phyloP scores from a whole-genome alignment of 1,139 yeast species.

The Pneumocystis oryctolagi region DNA sequence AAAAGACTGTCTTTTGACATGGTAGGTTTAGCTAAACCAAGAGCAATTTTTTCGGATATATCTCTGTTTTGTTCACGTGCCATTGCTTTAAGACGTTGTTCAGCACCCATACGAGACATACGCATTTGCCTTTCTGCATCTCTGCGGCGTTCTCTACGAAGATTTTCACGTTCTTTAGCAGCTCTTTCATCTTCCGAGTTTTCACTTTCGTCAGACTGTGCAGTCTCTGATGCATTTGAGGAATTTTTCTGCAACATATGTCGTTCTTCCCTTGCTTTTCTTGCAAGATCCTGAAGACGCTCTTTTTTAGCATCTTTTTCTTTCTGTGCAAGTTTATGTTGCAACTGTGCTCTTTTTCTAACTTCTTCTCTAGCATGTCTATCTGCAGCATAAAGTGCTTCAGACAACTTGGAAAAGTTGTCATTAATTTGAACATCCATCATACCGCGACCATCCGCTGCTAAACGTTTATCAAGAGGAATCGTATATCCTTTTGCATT shows the following conservation, averaged over 20 bases:
- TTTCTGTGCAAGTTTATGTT: constrained; percentile 39
- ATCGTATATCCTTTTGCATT: constrained; percentile 84
- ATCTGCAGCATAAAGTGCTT: constrained; percentile 66
- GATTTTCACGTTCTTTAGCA: constrained; percentile 28
- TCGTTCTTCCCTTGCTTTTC: constrained; percentile 35
- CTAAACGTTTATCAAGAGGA: constrained; percentile 60
- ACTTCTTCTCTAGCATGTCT: constrained; percentile 58
- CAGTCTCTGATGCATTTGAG: neutral
- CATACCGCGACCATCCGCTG: constrained; percentile 38
- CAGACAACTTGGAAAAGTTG: constrained; percentile 48
- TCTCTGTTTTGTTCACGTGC: constrained; percentile 37
- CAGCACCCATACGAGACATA: constrained; percentile 33
- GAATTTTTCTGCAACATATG: constrained; percentile 3
- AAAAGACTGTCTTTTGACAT: constrained; percentile 31
- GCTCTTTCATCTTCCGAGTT: constrained; percentile 14
- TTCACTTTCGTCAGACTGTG: constrained; percentile 6
- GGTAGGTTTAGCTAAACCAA: constrained; percentile 36
- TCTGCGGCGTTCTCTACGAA: constrained; percentile 32
- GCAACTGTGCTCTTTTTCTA: constrained; percentile 41
- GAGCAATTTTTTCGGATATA: constrained; percentile 39
- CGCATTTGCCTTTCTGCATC: constrained; percentile 35
- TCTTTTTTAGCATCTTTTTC: constrained; percentile 48
- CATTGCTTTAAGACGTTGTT: constrained; percentile 30
- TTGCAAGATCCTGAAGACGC: constrained; percentile 43
- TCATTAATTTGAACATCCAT: constrained; percentile 36